Percentiles rank a stretch among this genome's conserved stretches.
Evolutionary conservation across 2,329 filamentous ascomycete genomes (phyloP).

Genomic region (Trichoderma gracile): DNA sequence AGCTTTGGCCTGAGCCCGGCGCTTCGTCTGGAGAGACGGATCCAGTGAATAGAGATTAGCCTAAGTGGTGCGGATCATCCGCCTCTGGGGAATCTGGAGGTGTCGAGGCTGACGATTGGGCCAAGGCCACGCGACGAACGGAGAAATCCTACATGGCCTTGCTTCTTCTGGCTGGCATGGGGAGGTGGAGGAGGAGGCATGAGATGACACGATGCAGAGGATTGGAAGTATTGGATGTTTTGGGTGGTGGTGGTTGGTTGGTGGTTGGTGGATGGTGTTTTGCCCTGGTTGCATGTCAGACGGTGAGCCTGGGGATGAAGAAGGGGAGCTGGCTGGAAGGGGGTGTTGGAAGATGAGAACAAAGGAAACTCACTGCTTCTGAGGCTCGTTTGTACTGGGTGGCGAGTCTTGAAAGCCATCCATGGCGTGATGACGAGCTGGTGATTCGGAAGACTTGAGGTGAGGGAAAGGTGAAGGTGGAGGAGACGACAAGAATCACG

Average conservation of each 20-base stretch:
- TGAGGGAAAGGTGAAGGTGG: too few species aligned
- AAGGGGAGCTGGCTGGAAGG: background rate
- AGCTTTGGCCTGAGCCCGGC: background rate
- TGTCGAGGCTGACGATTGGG: slow-evolving; percentile 6
- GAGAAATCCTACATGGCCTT: slow-evolving; percentile 16
- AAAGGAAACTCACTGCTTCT: background rate
- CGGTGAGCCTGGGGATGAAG: background rate
- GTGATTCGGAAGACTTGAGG: too few species aligned
- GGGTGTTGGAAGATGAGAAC: too few species aligned
- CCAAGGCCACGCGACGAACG: slow-evolving; percentile 21
- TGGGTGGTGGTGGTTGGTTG: slow-evolving; percentile 1
- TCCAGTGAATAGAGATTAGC: slow-evolving; percentile 23
- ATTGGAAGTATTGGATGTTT: background rate
- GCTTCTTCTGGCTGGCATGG: background rate
- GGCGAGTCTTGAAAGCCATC: too few species aligned
- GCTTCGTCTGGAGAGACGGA: slow-evolving; percentile 1
- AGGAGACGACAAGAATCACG: background rate
- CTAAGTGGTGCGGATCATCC: slow-evolving; percentile 23
- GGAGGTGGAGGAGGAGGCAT: background rate
- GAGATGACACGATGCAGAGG: background rate
- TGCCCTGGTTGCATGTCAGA: slow-evolving; percentile 3
- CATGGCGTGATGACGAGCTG: too few species aligned
- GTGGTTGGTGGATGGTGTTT: background rate
- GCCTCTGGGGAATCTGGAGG: slow-evolving; percentile 12
- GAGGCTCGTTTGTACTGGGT: too few species aligned